Base-by-base conservation (phyloP, 2,329 filamentous ascomycete species). In the Colletotrichum neosansevieriae region DNA sequence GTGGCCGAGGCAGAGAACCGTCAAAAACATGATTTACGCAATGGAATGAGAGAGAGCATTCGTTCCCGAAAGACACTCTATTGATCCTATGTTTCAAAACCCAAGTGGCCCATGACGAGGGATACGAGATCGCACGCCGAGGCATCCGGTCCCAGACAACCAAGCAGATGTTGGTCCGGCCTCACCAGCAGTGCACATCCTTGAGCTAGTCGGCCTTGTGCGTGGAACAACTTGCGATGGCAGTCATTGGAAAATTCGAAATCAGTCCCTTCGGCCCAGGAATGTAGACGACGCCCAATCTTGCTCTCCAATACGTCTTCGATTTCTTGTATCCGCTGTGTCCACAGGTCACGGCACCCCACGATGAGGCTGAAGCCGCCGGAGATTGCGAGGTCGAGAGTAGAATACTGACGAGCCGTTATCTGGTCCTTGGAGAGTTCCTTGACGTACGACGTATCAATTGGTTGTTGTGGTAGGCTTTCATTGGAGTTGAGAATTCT, bases 91-190 rank as follows among this genome's bases (percentile, higher is more conserved):
- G 3, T 51, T 6, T 53, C 36, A 9, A 53, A 29, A n/a, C 38
- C 58, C n/a, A 45, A 61, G 17, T 61, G 58, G 10, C 36, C 19
- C 36, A 32, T 11, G 1, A 53, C 38, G 1, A 17, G 24, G 7
- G 9, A 13, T n/a, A 36, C 12, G 12, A 61, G n/a, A n/a, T 61
- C 58, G 10, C 34, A 9, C 36, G 58, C 58, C 47, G 54, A 59
- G 3, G 65, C n/a, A 4, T 50, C 67, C 5, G 58, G 47, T 3
- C 51, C 32, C 5, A 67, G 5, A 12, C 63, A 69, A 36, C 72
- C 67, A 76, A 72, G 59, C 7, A 81, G 75, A 62, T 81, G 79
- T 60, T 81, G 79, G 65, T 82, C 79, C 3, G 79, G 79, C n/a
- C 79, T 72, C 12, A 81, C 71, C 3, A 81, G 58, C 6, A 77